Evolutionary conservation across 2,329 filamentous ascomycete species (phyloP), one percentile per base, ranked within the genome.

Genomic region (Berkeleyomyces basicola): DNA sequence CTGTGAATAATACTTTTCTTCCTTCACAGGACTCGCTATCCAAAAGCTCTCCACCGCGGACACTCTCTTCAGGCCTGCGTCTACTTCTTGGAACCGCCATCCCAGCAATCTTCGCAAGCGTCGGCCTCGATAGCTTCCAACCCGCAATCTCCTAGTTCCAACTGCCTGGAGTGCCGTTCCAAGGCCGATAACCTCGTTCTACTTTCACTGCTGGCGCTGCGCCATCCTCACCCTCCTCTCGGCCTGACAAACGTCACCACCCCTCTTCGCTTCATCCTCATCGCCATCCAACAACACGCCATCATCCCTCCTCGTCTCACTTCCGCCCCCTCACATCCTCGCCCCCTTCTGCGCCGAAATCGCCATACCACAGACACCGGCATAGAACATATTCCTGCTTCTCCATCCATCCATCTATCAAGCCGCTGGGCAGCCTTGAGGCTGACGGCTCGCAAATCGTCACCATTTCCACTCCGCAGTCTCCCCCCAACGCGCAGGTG

Each of bases 391-490:
- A 44, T n/a, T 16, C 9, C 7, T 44, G 43, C 10, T 59, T 16
- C 57, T 36, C n/a, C 46, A 46, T 47, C 44, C 40, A 59, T 46
- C n/a, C 46, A 46, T 47, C 44, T 46, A 59, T 46, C 40, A 59
- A 55, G 49, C 40, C 23, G 61, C 61, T 59, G 47, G 61, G 55
- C 61, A 63, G 61, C 61, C 57, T 39, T 39, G 42, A 44, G 44
- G 61, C 61, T 63, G 53, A 49, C 46, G 47, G 61, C 55, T 31
- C 39, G 36, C 36, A 55, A 55, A 44, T 47, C 55, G 53, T 43
- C 61, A 63, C 36, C 42, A 63, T 63, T 63, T 46, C 61, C 31
- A 44, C 61, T n/a, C 46, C 36, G 16, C 43, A 61, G 59, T 44
- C 46, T 23, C 43, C 31, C 23, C 9, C 51, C 47, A 53, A 36